Evolutionary conservation across 2,329 filamentous ascomycete species (phyloP).

Genomic region (Scedosporium aurantiacum): DNA sequence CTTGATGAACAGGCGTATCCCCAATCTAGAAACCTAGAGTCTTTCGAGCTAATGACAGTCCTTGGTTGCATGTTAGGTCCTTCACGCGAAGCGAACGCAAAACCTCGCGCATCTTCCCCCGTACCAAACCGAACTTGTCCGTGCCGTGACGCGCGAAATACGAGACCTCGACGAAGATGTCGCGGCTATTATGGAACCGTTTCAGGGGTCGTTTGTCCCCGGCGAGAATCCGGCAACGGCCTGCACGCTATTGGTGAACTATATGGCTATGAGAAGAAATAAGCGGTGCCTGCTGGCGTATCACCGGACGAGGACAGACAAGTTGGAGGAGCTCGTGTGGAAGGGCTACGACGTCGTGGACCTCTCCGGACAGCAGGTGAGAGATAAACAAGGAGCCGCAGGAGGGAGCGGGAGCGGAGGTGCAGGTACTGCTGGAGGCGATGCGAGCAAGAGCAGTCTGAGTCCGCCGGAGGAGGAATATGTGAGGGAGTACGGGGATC

Average conservation of each 20-base stretch:
- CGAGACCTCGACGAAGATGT: slow-evolving; percentile 87
- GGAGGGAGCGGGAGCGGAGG: slow-evolving; percentile 11
- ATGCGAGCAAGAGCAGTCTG: slow-evolving; percentile 58
- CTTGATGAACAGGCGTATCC: too few relatives aligned
- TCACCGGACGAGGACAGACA: slow-evolving; percentile 80
- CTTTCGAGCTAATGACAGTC: too few relatives aligned
- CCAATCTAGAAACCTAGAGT: too few relatives aligned
- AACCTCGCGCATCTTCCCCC: slow-evolving; percentile 76
- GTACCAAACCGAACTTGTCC: slow-evolving; percentile 86
- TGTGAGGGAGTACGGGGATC: slow-evolving; percentile 78
- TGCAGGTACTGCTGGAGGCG: slow-evolving; percentile 25
- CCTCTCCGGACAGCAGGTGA: slow-evolving; percentile 44
- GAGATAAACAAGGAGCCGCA: slow-evolving; percentile 12
- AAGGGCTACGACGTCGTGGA: slow-evolving; percentile 75
- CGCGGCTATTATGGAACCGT: slow-evolving; percentile 65
- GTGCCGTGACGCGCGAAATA: slow-evolving; percentile 78
- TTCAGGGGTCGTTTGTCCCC: slow-evolving; percentile 77
- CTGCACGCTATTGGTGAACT: slow-evolving; percentile 82
- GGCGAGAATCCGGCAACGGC: slow-evolving; percentile 71
- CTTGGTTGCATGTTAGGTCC: slow-evolving; percentile 46
- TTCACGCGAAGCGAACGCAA: slow-evolving; percentile 91
- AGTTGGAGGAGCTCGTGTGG: slow-evolving; percentile 91
- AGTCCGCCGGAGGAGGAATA: slow-evolving; percentile 97
- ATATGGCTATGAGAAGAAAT: slow-evolving; percentile 89
- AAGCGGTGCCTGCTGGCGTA: slow-evolving; percentile 94